Evolutionary conservation across 306 rosid species (phyloP).

Genomic region (Canavalia ensiformis): DNA sequence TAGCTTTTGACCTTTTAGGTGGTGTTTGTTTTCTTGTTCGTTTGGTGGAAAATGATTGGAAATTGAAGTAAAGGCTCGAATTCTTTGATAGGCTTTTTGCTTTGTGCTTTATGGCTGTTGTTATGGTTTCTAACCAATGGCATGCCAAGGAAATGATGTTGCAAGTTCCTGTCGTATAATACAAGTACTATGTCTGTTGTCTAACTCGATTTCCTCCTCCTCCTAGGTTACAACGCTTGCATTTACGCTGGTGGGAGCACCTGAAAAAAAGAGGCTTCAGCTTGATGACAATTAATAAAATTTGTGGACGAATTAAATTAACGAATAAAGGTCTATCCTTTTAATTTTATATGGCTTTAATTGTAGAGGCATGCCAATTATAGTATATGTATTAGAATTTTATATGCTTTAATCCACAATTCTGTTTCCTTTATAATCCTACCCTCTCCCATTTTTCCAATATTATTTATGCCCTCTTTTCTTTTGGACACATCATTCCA

Average conservation of each 20-base stretch:
- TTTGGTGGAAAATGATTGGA: constrained; percentile 29
- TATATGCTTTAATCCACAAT: constrained; percentile 5
- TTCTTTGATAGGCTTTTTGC: neutral
- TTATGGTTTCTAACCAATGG: neutral
- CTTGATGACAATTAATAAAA: constrained; percentile 8
- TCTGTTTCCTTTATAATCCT: constrained; percentile 8
- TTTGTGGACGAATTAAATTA: constrained; percentile 36
- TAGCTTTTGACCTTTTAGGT: constrained; percentile 6
- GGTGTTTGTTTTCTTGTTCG: neutral
- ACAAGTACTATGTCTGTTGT: neutral
- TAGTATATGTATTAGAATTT: neutral
- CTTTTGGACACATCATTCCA: neutral
- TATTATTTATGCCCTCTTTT: no score
- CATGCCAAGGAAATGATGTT: neutral
- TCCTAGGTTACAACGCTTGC: constrained; percentile 87
- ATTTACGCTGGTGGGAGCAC: constrained; percentile 70
- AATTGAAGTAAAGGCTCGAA: neutral
- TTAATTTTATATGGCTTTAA: constrained; percentile 28
- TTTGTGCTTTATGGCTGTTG: constrained; percentile 12
- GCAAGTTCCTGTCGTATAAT: neutral
- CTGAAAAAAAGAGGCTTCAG: constrained; percentile 44
- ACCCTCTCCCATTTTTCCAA: neutral
- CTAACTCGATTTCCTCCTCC: constrained; percentile 30
- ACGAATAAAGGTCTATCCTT: constrained; percentile 41
- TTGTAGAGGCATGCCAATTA: constrained; percentile 38